Base-by-base conservation (phyloP, 2,329 filamentous ascomycete species). In the Penicillium sp. region DNA sequence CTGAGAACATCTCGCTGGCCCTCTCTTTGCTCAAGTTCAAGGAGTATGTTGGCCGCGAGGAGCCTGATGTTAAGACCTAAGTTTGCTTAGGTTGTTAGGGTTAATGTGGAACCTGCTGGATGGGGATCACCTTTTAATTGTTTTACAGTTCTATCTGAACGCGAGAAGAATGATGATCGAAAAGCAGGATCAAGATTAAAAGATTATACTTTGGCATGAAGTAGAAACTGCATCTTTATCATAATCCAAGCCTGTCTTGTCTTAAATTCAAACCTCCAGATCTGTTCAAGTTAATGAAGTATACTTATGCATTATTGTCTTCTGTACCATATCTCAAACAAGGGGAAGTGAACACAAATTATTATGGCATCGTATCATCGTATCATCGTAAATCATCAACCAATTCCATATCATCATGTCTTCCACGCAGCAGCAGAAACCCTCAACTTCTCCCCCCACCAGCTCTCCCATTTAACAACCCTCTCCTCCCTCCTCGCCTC, bases 1-100 rank as follows among this genome's bases (percentile, higher is more conserved):
- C 90, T 81, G 89, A 91, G 57, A 91, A 95, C 72, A 91, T 99
- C 70, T 84, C 88, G 72, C 85, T 96, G 67, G 91, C 93, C 23
- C 89, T 91, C 3, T 85, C 88, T 53, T 81, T 99, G 58, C 82
- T 99, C 72, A 92, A 93, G 82, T 88, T 99, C 77, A 90, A 97
- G 82, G 90, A 97, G 81, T 92, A 89, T 73, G 86, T 97, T 68
- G 92, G 92, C 72, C 88, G 92, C 60, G 91, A 91, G 68, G 89
- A 96, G 81, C 94, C 94, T 36, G 91, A 96, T 78, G 94, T 99
- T 70, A 96, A 92, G 87, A 99, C 93, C 59, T 97, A 87, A 78
- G 60, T 25, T 31, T 16, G 19, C 19, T 25, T 43, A 39, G 19
- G 13, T 34, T 57, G 15, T 46, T 48, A 54, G 50, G 56, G 38